Evolutionary conservation across 2,329 filamentous ascomycete species (phyloP), one percentile per base, ranked within the genome.

Genomic region (Lecanosticta acicola): DNA sequence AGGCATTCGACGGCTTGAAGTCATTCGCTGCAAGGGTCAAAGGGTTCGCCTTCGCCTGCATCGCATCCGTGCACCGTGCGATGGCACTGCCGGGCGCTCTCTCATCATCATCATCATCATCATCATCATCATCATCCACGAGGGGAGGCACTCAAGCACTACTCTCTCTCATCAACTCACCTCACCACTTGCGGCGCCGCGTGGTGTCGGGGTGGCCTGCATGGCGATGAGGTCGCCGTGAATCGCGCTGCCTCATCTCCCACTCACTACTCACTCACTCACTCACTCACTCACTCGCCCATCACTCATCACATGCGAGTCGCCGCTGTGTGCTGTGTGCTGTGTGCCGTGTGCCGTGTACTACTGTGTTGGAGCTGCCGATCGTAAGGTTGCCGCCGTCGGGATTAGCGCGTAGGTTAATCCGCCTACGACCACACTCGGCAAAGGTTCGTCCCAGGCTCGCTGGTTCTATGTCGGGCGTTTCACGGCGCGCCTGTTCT

Each of bases 381-480:
- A 29, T 29, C 24, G 24, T 29, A 29, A 29, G 24, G 24, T 29
- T 29, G 11, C 7, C 24, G 24, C 24, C 24, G 24, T 29, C 24
- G 24, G 7, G 7, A 11, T 29, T 29, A 29, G 24, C 24, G 5
- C 24, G 24, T 29, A 29, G 24, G 24, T 29, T 29, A 29, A 29
- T 7, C 11, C 7, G 5, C 24, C 24, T 29, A 29, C 24, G 24
- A 7, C 24, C 24, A 29, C 24, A 29, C 24, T 29, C 24, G 24
- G 24, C 24, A 29, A 29, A 29, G 24, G 24, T 29, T 29, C 24
- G 24, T 29, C 7, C 24, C 24, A 29, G 24, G 24, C 24, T 29
- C 24, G 24, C 24, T 29, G 24, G 24, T 29, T 29, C 24, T 29
- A 29, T 18, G 35, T 45, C 43, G 43, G 43, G 20, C 33, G 43